Base-by-base conservation (phyloP, 495 filamentous ascomycete species). In the Friedmanniomyces simplex region DNA sequence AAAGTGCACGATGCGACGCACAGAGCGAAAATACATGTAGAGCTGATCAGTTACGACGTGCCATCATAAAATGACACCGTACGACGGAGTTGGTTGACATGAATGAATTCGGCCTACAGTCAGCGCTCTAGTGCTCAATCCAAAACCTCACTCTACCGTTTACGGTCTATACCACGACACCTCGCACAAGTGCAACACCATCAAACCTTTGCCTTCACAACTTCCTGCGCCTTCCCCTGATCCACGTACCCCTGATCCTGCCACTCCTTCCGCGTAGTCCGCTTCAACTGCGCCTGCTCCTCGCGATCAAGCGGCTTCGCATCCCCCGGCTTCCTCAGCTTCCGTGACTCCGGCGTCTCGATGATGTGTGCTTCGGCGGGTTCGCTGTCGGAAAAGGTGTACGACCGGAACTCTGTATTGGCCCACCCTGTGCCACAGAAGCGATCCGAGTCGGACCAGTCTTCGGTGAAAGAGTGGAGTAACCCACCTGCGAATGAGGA, bases 351-450 rank as follows among this genome's bases (percentile, higher is more conserved):
- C 28, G 78, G 83, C 71, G 85, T 83, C 11, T 86, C 63, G 30
- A 85, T 68, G 7, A 81, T 79, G 50, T 47, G 57, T 16, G 82
- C 79, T 50, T 81, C 78, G 12, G 43, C 34, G 24, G 82, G 76
- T 4, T 70, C 13, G 18, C 55, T 21, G 41, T 28, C 5, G 55
- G 24, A 25, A 56, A 94, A 95, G 30, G 70, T 70, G 69, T 85
- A 96, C 8, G 80, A 82, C 50, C 91, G 82, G 66, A 77, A 87
- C 71, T 96, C 90, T 12, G 84, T 85, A 69, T 96, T 96, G 11
- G 62, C 61, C 91, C 91, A 96, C 18, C 87, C 88, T 0, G 89
- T 94, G 28, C 88, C 85, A 76, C 45, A 13, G 37, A 60, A 57
- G 12, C 43, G 50, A 5, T 26, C 25, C n/a, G 34, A 47, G 59